Conservation (phyloP, 129 eudicot genomes). For the Glebionis coronaria region DNA sequence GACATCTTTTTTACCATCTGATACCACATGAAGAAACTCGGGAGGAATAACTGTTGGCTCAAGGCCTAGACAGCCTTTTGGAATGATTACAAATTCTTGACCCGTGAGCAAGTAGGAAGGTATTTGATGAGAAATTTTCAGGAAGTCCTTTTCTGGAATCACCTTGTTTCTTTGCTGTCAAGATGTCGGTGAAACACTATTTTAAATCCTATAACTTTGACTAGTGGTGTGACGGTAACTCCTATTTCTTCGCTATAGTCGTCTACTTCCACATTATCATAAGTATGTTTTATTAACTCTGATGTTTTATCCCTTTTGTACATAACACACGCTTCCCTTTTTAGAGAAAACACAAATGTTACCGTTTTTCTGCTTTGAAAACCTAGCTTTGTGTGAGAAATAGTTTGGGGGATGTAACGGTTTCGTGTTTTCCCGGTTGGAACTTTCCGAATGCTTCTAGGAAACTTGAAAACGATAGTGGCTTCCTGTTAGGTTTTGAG, state of each 20-base stretch:
- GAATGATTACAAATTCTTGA: no score
- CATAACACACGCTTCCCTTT: conserved; percentile 64
- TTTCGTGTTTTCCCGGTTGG: conserved; percentile 46
- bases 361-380: conserved; percentile 45
- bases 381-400: conserved; percentile 68
- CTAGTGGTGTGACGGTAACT: conserved; percentile 48
- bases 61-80: conserved; percentile 64
- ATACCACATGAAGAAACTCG: conserved; percentile 51
- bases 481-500: conserved; percentile 31
- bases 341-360: conserved; percentile 49
- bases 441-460: conserved; percentile 69
- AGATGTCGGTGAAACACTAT: conserved; percentile 60
- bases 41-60: conserved; percentile 82
- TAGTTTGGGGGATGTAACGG: conserved; percentile 34
- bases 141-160: conserved; percentile 52
- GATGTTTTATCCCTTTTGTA: conserved; percentile 43
- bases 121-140: conserved; percentile 67
- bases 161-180: conserved; percentile 40
- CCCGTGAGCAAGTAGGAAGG: conserved; percentile 46
- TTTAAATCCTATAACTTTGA: conserved; percentile 78
- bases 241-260: conserved; percentile 54
- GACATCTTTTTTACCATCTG: conserved; percentile 25
- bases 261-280: conserved; percentile 66
- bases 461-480: no score
- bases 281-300: conserved; percentile 42